Evolutionary conservation across 371 early-diverging fungal genomes (phyloP), one percentile per base, ranked within the genome.

Genomic region (Saksenaea vasiformis): DNA sequence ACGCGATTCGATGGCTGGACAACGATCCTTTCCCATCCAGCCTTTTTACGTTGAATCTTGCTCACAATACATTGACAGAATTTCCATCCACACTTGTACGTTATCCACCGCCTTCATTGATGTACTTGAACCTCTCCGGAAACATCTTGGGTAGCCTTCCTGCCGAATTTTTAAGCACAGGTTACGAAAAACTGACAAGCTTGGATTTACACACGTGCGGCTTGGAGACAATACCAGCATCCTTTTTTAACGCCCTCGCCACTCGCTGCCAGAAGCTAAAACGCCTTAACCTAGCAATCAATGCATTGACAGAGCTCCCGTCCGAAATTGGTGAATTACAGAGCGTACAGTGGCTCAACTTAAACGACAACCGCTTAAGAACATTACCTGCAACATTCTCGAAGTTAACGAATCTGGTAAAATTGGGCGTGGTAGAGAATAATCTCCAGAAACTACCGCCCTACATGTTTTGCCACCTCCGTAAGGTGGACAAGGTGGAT

Each of bases 381-480:
- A 56, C 70, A 2, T 54, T 92, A 2, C 91, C 92, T 0, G 62
- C 67, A 7, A 67, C 80, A 10, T 73, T 92, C 57, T 76, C 78
- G 3, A 68, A 81, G 24, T 69, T 92, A 57, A 71, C 64, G 7
- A 74, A 73, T 14, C 71, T 92, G 0, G 88, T 89, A 47, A 90
- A 90, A 64, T 70, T 91, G 37, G 91, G 90, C 0, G 67, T 92
- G 26, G 92, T 89, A 3, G 87, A 87, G 60, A 92, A 92, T 69
- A 63, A 71, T 10, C 62, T 92, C 0, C 61, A 64, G 15, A 64
- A 66, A 0, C 66, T 92, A 1, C 92, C 92, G 0, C 66, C 73
- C 0, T 68, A 72, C 8, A 31, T 79, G 34, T 68, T 86, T 39
- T 62, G 74, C 0, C 69, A 73, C 3, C 72, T 85, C 51, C 59